phyloP scores from a whole-genome alignment of 108 stramenopile species.

The Skeletonema tropicum region DNA sequence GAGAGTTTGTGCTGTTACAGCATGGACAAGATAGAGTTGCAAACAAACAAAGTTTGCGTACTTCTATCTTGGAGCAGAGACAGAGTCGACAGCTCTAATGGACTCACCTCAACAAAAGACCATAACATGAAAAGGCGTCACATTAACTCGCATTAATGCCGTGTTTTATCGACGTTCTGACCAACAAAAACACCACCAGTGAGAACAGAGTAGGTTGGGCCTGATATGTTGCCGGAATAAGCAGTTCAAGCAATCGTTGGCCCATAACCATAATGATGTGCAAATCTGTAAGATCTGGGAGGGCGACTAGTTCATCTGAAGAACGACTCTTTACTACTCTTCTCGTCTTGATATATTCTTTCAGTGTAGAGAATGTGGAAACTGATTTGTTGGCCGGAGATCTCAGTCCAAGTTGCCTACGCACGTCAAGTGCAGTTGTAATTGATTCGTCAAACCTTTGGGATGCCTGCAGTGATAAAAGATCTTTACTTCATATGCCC shows the following conservation, averaged over 20 bases:
- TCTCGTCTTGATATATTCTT: constrained; percentile 1
- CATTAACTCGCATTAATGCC: background rate
- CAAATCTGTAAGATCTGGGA: background rate
- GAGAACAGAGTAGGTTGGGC: background rate
- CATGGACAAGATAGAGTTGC: too few relatives aligned
- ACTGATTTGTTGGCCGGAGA: background rate
- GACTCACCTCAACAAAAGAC: too few relatives aligned
- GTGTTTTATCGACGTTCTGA: background rate
- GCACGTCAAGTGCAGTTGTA: background rate
- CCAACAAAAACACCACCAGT: background rate
- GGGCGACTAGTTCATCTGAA: background rate
- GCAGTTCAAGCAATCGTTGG: background rate
- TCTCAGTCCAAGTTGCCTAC: background rate
- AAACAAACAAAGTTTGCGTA: too few relatives aligned
- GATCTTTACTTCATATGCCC: background rate
- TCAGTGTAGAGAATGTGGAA: background rate
- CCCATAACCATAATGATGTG: background rate
- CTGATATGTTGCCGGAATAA: background rate
- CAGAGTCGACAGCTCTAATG: too few relatives aligned
- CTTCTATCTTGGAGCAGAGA: too few relatives aligned
- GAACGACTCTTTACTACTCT: background rate
- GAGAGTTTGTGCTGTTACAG: background rate
- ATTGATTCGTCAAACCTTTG: background rate
- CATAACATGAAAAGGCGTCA: too few relatives aligned
- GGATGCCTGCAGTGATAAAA: background rate